Conservation (phyloP, 2,329 filamentous ascomycete species). For the Cadophora sp. region DNA sequence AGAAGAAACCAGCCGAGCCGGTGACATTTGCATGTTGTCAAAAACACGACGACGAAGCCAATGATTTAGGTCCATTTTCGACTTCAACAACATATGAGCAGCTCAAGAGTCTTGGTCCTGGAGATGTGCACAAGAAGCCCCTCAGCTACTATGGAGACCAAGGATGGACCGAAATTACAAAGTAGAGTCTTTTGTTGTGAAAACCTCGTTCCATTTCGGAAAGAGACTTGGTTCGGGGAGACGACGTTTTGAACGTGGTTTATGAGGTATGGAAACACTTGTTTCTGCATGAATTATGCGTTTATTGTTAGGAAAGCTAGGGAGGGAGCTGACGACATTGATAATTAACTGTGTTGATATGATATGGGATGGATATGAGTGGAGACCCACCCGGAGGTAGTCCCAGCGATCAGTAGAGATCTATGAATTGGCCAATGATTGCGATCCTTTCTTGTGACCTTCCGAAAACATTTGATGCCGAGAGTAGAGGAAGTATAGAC, state of each 20-base stretch:
- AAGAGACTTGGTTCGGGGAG: neutral
- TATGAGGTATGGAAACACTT: neutral
- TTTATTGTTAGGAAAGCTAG: neutral
- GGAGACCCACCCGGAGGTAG: neutral
- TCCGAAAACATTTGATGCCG: neutral
- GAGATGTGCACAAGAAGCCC: neutral
- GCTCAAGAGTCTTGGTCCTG: neutral
- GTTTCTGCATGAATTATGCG: slow-evolving; percentile 4
- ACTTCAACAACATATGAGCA: neutral
- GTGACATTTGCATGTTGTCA: neutral
- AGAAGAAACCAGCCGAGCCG: neutral
- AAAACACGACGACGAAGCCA: neutral
- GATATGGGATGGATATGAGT: neutral
- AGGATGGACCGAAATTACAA: slow-evolving; percentile 15
- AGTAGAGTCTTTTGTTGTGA: neutral
- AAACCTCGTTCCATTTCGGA: neutral
- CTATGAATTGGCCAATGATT: slow-evolving; percentile 15
- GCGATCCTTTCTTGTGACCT: neutral
- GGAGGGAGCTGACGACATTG: neutral
- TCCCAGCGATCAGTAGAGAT: neutral
- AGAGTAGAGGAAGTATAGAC: slow-evolving; percentile 9
- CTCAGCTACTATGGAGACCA: slow-evolving; percentile 6
- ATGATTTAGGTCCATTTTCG: neutral
- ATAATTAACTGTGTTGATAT: neutral
- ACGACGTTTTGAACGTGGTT: neutral